Evolutionary conservation across 805 yeast genomes (phyloP).

Genomic region (Blastobotrys attinorum): DNA sequence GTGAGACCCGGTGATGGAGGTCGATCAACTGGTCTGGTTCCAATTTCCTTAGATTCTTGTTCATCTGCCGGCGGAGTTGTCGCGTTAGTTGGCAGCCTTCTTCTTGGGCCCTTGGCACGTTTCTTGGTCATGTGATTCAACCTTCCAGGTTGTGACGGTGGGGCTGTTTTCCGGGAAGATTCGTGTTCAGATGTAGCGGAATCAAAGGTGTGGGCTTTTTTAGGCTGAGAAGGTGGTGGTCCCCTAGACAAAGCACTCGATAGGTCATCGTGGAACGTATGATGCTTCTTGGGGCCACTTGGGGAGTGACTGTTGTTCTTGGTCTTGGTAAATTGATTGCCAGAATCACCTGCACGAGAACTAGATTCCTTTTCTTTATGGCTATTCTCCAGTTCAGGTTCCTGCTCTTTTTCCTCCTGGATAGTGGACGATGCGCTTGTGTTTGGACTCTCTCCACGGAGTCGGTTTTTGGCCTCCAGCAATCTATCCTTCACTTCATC

Average conservation of each 20-base stretch:
- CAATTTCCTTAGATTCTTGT: neutral
- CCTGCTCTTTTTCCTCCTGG: neutral
- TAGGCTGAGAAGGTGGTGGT: neutral
- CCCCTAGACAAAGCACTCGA: neutral
- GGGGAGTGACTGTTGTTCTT: too few relatives aligned
- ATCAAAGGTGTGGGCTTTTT: constrained; percentile 18
- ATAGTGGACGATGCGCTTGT: too few relatives aligned
- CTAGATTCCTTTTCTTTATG: too few relatives aligned
- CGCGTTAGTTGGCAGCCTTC: constrained; percentile 32
- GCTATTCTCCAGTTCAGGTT: too few relatives aligned
- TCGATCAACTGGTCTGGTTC: too few relatives aligned
- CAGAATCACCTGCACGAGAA: too few relatives aligned
- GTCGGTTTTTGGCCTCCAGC: constrained; percentile 14
- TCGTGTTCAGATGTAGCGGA: constrained; percentile 6
- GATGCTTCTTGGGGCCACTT: neutral
- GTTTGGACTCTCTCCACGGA: neutral
- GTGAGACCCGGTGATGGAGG: too few relatives aligned
- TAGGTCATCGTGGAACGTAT: neutral
- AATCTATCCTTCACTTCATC: constrained; percentile 15
- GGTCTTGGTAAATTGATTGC: too few relatives aligned
- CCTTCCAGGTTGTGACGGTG: constrained; percentile 3
- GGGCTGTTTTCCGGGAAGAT: constrained; percentile 3
- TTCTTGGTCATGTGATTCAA: constrained; percentile 28
- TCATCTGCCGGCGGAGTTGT: too few relatives aligned
- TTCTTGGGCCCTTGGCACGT: constrained; percentile 33